Percentiles rank a stretch among this genome's conserved stretches.
Conservation (phyloP, 2,329 filamentous ascomycete species). For the Claviceps sp. region DNA sequence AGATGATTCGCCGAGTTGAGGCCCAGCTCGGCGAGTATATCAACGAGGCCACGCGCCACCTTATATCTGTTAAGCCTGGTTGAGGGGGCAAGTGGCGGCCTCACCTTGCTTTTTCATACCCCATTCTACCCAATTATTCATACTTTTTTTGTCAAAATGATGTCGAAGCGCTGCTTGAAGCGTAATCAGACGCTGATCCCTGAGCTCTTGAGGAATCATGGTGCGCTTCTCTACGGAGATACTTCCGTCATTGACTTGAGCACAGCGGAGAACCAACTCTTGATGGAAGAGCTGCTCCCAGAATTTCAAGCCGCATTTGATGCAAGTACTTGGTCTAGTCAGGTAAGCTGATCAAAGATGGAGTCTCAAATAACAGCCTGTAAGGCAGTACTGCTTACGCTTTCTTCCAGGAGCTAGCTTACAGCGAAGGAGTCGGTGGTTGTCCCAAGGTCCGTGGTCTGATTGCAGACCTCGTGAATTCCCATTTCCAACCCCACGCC, state of each 20-base stretch:
- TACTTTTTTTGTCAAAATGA: neutral
- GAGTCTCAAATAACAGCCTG: neutral
- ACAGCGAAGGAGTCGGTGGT: neutral
- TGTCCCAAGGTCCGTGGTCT: neutral
- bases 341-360: neutral
- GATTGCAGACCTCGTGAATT: neutral
- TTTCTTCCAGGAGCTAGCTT: neutral
- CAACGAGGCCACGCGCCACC: neutral
- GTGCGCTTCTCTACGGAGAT: neutral
- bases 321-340: neutral
- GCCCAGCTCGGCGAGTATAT: neutral
- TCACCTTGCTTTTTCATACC: neutral
- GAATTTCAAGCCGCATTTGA: neutral
- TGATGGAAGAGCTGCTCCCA: neutral
- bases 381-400: no score
- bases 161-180: neutral
- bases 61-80: no score
- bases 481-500: neutral
- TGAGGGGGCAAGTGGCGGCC: no score
- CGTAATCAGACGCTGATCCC: neutral
- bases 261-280: neutral
- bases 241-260: neutral
- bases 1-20: neutral
- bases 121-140: neutral
- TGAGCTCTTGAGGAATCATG: neutral